Base-by-base conservation (phyloP, 805 yeast species). In the Saturnispora dispora region DNA sequence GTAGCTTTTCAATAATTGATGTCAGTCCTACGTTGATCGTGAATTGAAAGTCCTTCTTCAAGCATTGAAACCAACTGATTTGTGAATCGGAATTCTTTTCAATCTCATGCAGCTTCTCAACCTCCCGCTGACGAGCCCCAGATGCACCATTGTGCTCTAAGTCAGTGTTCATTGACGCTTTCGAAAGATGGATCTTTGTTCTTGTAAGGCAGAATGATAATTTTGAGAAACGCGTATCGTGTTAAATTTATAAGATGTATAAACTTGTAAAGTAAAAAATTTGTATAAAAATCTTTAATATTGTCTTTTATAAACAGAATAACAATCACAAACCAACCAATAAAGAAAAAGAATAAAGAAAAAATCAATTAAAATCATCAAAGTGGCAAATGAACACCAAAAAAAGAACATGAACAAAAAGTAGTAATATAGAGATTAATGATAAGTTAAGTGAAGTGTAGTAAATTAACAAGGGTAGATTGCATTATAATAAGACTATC, bases 1-100 rank as follows among this genome's bases (percentile, higher is more conserved):
- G 37, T 8, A 56, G 32, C 37, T 41, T 40, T 54, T 56, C 58
- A 15, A 41, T 40, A 32, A 42, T 30, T 18, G 53, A 33, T 8
- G 18, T n/a, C 13, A 48, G 43, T 4, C 51, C 51, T n/a, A 43
- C 37, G 9, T 9, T n/a, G 9, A 36, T 27, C 13, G 50, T n/a
- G 4, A 18, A 13, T 15, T 45, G 27, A 10, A 33, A 9, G 18
- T 40, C 44, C 30, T 27, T 40, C 22, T 11, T 6, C 10, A 45
- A 18, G 10, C 15, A 15, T 13, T n/a, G 37, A 17, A 45, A 20
- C 17, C 47, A 18, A 11, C 37, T 28, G 27, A 32, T 20, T 9
- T 20, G 37, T 22, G 11, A 13, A 9, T 22, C 46, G 10, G 13
- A 17, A n/a, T 27, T 18, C 20, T 41, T 47, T 13, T 41, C 40